Evolutionary conservation across 2,329 filamentous ascomycete genomes (phyloP), one percentile per base, ranked within the genome.

Genomic region (Pseudogymnoascus sp.): DNA sequence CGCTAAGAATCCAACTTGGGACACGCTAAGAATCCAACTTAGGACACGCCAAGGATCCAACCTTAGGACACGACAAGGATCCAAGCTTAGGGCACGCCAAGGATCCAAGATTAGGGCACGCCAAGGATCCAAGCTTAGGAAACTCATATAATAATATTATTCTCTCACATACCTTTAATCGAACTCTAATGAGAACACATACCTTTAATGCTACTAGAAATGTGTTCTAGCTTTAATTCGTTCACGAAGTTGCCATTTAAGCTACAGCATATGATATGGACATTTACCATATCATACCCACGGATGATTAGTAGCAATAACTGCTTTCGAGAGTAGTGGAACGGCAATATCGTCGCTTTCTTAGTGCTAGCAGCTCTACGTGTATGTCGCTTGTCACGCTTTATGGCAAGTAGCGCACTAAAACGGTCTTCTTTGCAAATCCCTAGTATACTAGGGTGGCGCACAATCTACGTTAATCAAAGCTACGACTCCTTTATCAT

Each of bases 221-320:
- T 44, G 26, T 62, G 33, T 65, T 38, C 44, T 53, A 61, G 35
- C 38, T 66, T 64, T 57, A 36, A 35, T 57, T 33, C n/a, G 28
- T 63, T 66, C 61, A 35, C 35, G 62, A 66, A 64, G 63, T 66
- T 66, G 50, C 60, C 63, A 64, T 57, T 64, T 50, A 61, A 66
- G 42, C 65, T 66, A 17, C 31, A 66, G 44, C 42, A 65, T 42
- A 63, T 65, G 28, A 65, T 65, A 62, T 66, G 33, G 62, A 36
- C 62, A 17, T 53, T 66, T 53, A 65, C 65, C 59, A 33, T 66
- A 63, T 65, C 61, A 36, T 38, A 62, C 9, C 61, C 60, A 64
- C 63, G 63, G 28, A n/a, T 13, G 35, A 64, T 66, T 35, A 63
- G 61, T 26, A 26, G 44, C 35, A 17, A 61, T 17, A 47, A 40